Evolutionary conservation across 192 early-diverging fungal species (phyloP), one percentile per base, ranked within the genome.

Genomic region (Backusella liffmaniae): DNA sequence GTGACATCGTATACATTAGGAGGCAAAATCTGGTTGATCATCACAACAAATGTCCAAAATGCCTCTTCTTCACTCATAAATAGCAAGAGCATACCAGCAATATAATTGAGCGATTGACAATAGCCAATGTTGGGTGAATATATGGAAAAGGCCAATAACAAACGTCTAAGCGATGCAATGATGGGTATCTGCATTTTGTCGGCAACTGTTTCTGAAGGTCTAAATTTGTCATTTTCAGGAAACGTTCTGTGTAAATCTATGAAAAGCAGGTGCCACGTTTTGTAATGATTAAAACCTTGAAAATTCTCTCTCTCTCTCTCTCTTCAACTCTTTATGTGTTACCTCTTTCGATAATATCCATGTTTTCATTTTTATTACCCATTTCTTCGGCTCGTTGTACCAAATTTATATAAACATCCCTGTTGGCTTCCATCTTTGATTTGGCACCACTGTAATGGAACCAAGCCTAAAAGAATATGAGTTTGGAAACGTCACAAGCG

Each of bases 211-310:
- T 41, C 72, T n/a, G 73, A 72, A 1, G 87, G 81, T 77, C 87
- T 88, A 78, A 95, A 94, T 68, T 89, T 86, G 34, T 85, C 83
- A 74, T 95, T 95, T 76, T 94, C 91, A 3, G 93, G 94, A 78
- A 94, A 95, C 0, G 94, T 95, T 23, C 94, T 85, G 73, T 94
- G 90, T n/a, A 95, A 77, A 82, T 95, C 94, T 93, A 7, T 30
- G 32, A 34, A 30, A 46, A 59, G 34, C 26, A 66, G 7, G 30
- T 36, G 23, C 62, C 35, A 32, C n/a, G 30, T 67, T 26, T 46
- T 42, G 44, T 36, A 53, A 53, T 26, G 23, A 59, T 59, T 12
- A 53, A 7, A n/a, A 23, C 26, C 0, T 59, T 70, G 46, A 49
- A 49, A 49, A 5, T 16, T 46, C 44, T 26, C 26, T 26, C 26